Evolutionary conservation across 257 asterid genomes (phyloP), one percentile per base, ranked within the genome.

Genomic region (Eucommia ulmoides): DNA sequence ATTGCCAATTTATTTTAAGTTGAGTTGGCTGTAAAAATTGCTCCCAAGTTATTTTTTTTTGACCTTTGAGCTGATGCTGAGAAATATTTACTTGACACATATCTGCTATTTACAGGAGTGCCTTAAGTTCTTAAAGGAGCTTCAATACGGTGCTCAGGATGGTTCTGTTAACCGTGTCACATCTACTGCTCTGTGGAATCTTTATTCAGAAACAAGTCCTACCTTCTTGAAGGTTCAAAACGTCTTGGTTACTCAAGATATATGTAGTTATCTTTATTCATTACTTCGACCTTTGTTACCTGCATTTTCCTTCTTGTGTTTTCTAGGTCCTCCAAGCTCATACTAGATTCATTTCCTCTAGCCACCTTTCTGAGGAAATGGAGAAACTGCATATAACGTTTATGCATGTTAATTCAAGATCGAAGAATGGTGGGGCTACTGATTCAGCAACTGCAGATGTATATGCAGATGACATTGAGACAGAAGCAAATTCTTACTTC

Each of bases 291-390:
- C n/a, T n/a, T n/a, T n/a, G n/a, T n/a, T n/a, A n/a, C n/a, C n/a
- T n/a, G n/a, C n/a, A n/a, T 52, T 35, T 35, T 45, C 45, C 19
- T 45, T 18, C 33, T 55, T 62, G n/a, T 45, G 66, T 29, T 62
- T 51, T 59, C 57, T 81, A 91, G 99, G 87, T 77, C 50, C 95
- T 91, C 58, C 85, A 79, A 69, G 74, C 98, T 65, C 84, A 89
- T 52, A 60, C 73, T 53, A 74, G 72, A 53, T 56, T 62, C 48
- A 58, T 74, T 52, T 77, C 84, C 60, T 76, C 86, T 17, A 58
- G 69, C 63, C 70, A 79, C 62, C 62, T 83, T 63, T 56, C 80
- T 23, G 95, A 77, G 65, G 96, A 86, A 69, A 45, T 80, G 69
- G 96, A 80, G 51, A 81, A 69, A 60, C 49, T 86, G 61, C 81